phyloP scores from a whole-genome alignment of 257 asterid genomes.

The Capsicum pubescens region DNA sequence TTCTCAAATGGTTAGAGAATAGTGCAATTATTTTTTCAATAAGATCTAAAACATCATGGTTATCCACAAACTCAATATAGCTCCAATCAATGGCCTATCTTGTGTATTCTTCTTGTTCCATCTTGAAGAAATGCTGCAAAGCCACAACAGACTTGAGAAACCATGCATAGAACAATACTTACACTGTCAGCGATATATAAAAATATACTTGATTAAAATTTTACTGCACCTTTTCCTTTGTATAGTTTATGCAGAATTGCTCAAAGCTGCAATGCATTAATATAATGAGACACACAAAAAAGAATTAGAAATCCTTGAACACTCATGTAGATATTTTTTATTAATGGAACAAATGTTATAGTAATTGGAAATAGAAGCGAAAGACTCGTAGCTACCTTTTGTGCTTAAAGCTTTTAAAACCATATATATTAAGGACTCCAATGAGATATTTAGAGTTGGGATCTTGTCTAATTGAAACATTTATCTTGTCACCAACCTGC shows the following conservation, averaged over 20 bases:
- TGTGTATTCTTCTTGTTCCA: slow-evolving; percentile 97
- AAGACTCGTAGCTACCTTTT: slow-evolving; percentile 61
- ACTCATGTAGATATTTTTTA: slow-evolving; percentile 11
- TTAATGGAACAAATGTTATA: not conserved
- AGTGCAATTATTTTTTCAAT: slow-evolving; percentile 76
- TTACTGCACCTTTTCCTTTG: slow-evolving; percentile 96
- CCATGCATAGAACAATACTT: slow-evolving; percentile 28
- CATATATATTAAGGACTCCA: slow-evolving; percentile 96
- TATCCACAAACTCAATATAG: slow-evolving; percentile 96
- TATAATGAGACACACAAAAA: slow-evolving; percentile 38
- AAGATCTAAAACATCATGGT: slow-evolving; percentile 96
- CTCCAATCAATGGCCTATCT: slow-evolving; percentile 96
- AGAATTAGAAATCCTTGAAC: slow-evolving; percentile 32
- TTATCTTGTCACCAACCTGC: slow-evolving; percentile 97
- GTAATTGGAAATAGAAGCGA: not conserved
- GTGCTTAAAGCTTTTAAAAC: slow-evolving; percentile 95
- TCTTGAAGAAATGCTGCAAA: slow-evolving; percentile 93
- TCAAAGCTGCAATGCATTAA: slow-evolving; percentile 73
- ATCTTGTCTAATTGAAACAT: slow-evolving; percentile 92
- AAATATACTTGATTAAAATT: slow-evolving; percentile 88
- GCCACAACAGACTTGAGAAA: slow-evolving; percentile 36
- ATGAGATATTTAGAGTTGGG: slow-evolving; percentile 69
- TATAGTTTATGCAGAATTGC: slow-evolving; percentile 93
- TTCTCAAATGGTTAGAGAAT: slow-evolving; percentile 19
- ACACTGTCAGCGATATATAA: slow-evolving; percentile 25